Evolutionary conservation across 768 basidiomycete genomes (phyloP).

Genomic region (Paxillus involutus): DNA sequence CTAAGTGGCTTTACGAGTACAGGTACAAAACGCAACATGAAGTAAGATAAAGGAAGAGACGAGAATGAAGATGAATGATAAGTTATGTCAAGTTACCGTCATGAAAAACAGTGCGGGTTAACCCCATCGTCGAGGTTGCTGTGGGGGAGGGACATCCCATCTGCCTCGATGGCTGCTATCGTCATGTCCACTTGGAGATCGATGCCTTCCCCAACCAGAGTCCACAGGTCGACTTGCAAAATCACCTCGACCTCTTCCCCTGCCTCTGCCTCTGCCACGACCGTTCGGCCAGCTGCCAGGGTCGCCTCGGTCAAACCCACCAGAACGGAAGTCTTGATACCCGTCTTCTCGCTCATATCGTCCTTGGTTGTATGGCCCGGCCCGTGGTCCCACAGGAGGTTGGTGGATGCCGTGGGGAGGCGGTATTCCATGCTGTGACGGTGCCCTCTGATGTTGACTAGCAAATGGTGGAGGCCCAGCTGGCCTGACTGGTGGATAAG

Average conservation of each 20-base stretch:
- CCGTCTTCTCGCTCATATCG: conserved; percentile 29
- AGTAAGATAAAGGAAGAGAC: neutral
- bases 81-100: conserved; percentile 19
- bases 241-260: conserved; percentile 29
- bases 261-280: conserved; percentile 32
- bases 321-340: conserved; percentile 22
- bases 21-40: conserved; percentile 7
- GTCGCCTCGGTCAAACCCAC: conserved; percentile 35
- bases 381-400: conserved; percentile 26
- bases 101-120: neutral
- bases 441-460: conserved; percentile 19
- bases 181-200: conserved; percentile 35
- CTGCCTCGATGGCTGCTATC: conserved; percentile 35
- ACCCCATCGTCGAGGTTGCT: conserved; percentile 25
- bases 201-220: conserved; percentile 31
- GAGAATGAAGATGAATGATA: conserved; percentile 22
- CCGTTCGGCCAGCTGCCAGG: conserved; percentile 35
- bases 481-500: conserved; percentile 7
- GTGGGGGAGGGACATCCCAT: conserved; percentile 27
- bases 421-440: conserved; percentile 20
- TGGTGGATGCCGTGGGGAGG: conserved; percentile 24
- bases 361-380: conserved; percentile 26
- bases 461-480: conserved; percentile 15
- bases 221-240: conserved; percentile 46
- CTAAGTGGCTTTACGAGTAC: conserved; percentile 13